These are phyloP conservation scores for Ceratobasidium sp. DNA, from an alignment of 1,284 basidiomycete genomes.

Conservation along the genomic window DNA sequence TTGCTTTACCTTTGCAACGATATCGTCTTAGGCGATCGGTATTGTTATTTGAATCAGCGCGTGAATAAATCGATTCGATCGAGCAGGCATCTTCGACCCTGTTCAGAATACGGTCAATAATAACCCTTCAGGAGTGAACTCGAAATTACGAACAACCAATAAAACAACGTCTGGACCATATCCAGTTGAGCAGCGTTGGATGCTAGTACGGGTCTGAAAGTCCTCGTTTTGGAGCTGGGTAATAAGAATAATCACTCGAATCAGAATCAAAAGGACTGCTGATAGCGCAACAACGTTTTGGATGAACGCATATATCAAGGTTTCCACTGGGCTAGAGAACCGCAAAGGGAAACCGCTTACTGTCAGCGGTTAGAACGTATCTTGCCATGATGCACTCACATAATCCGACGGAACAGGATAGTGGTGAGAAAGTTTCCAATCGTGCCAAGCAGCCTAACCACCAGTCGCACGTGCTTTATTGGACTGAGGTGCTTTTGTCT, in stretches of 20 bases:
- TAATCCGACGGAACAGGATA: neutral
- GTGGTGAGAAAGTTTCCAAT: neutral
- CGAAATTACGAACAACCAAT: neutral
- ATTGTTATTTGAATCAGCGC: neutral
- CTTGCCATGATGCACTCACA: neutral
- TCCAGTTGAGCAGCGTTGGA: neutral
- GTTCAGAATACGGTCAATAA: neutral
- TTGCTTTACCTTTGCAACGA: neutral
- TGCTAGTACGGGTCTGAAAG: neutral
- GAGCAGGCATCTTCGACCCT: neutral
- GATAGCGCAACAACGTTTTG: slow-evolving; percentile 2
- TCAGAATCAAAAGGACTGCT: neutral
- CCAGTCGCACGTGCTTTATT: too few species aligned
- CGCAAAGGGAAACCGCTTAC: neutral
- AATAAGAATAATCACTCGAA: neutral
- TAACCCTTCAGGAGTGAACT: neutral
- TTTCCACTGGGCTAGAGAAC: neutral
- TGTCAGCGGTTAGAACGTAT: too few species aligned
- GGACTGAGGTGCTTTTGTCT: too few species aligned
- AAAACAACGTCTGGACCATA: neutral
- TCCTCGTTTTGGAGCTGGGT: slow-evolving; percentile 12
- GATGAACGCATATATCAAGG: neutral
- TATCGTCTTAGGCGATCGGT: neutral
- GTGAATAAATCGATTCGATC: neutral
- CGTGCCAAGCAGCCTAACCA: neutral